phyloP scores from a whole-genome alignment of 331 rosid genomes.

The Acacia concinna region DNA sequence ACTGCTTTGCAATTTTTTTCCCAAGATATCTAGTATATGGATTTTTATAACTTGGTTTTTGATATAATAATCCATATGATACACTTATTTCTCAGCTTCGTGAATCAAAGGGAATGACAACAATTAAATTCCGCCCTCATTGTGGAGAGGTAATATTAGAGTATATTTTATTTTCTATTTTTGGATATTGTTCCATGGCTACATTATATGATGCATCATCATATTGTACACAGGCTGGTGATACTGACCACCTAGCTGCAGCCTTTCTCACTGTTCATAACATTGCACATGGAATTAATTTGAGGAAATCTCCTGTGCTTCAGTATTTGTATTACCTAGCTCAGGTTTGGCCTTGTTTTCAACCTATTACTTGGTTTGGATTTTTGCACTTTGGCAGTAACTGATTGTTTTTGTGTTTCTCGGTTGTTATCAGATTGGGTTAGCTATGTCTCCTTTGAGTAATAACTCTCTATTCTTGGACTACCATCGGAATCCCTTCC shows the following conservation, averaged over 20 bases:
- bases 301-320: slow-evolving; percentile 94
- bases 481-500: slow-evolving; percentile 96
- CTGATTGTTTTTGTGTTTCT: slow-evolving; percentile 26
- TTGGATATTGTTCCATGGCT: slow-evolving; percentile 3
- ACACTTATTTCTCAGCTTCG: slow-evolving; percentile 75
- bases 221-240: slow-evolving; percentile 78
- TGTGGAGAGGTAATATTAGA: slow-evolving; percentile 82
- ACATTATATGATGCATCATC: slow-evolving; percentile 31
- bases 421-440: slow-evolving; percentile 75
- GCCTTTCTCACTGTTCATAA: slow-evolving; percentile 82
- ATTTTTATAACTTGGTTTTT: slow-evolving; percentile 20
- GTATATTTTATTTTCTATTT: slow-evolving; percentile 32
- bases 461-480: slow-evolving; percentile 93
- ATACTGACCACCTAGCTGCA: slow-evolving; percentile 98
- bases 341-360: slow-evolving; percentile 58
- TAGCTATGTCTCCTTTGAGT: slow-evolving; percentile 99
- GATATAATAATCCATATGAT: slow-evolving; percentile 24
- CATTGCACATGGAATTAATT: slow-evolving; percentile 97
- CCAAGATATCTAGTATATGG: slow-evolving; percentile 12
- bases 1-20: neutral
- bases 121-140: slow-evolving; percentile 97
- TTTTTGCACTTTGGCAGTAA: neutral
- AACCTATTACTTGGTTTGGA: slow-evolving; percentile 26
- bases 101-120: slow-evolving; percentile 93
- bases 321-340: slow-evolving; percentile 91